Base-by-base conservation (phyloP, 2,329 filamentous ascomycete species). In the Colletotrichum cordylinicola region DNA sequence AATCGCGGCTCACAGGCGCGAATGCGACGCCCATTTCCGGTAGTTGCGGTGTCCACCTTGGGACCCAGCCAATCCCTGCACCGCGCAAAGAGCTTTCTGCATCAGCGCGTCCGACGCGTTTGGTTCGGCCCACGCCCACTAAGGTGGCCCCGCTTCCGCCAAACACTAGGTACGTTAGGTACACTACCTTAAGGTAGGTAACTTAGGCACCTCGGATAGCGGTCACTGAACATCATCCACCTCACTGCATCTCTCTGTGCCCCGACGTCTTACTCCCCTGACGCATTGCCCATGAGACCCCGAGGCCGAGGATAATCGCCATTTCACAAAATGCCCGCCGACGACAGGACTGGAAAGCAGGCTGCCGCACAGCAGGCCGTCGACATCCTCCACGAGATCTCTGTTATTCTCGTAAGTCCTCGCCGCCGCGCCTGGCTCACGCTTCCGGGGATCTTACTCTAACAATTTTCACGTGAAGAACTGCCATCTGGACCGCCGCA, bases 401-500 rank as follows among this genome's bases (percentile, higher is more conserved):
- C 96, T 67, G 97, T 95, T 56, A 93, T 99, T 70, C 90, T 99
- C 79, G 96, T 98, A 87, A 80, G 91, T 87, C 27, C 27, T 58
- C n/a, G 62, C 24, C 37, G 62, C 24, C 48, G 18, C 27, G 10
- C 31, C 31, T 70, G 21, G 24, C 33, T 24, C 62, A 18, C 15
- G 16, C 16, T 15, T 16, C 29, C n/a, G 12, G 35, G 15, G 18
- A 56, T 56, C 21, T 21, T 31, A 33, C 58, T 18, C 76, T 78
- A 35, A 78, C 68, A 8, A 12, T 68, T 60, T 55, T 37, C 65
- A 15, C 48, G 29, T 62, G 29, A 77, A 98, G 96, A 98, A 98
- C 86, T 98, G 96, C 77, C 92, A 98, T 78, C 92, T 99, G 61
- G 96, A 98, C 84, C 93, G 96, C 37, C 94, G 96, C 70, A 96